These are phyloP conservation scores for Umbelopsis sp. DNA, from an alignment of 371 early-diverging fungal genomes.

Conservation along the genomic window DNA sequence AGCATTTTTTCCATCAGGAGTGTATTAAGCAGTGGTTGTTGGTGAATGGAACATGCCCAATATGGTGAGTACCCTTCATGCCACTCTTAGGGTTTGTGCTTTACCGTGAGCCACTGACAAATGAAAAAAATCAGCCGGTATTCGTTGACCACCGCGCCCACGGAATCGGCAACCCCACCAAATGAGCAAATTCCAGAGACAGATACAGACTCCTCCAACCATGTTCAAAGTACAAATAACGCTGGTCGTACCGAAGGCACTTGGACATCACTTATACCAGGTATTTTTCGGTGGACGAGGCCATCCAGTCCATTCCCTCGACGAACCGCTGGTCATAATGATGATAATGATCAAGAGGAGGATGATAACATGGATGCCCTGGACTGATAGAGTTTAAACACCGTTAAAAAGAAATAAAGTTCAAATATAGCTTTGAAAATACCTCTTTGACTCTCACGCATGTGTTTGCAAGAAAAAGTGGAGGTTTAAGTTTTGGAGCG, in stretches of 20 bases:
- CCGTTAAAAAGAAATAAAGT: not conserved
- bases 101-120: not conserved
- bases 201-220: slow-evolving; percentile 9
- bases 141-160: not conserved
- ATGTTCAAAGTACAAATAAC: not conserved
- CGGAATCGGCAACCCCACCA: not conserved
- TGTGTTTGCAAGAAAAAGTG: not conserved
- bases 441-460: slow-evolving; percentile 6
- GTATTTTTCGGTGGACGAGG: slow-evolving; percentile 8
- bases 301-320: slow-evolving; percentile 3
- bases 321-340: not conserved
- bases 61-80: slow-evolving; percentile 61
- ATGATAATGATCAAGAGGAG: not conserved
- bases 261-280: slow-evolving; percentile 18
- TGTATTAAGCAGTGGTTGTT: slow-evolving; percentile 92
- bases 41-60: slow-evolving; percentile 86
- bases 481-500: not conserved
- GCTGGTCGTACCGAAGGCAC: slow-evolving; percentile 7
- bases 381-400: not conserved
- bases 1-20: slow-evolving; percentile 83
- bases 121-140: not conserved
- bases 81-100: no score
- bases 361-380: slow-evolving; percentile 15
- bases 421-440: slow-evolving; percentile 1
- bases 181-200: not conserved